Evolutionary conservation across 495 filamentous ascomycete species (phyloP).

Genomic region (Entonaema liquescens): DNA sequence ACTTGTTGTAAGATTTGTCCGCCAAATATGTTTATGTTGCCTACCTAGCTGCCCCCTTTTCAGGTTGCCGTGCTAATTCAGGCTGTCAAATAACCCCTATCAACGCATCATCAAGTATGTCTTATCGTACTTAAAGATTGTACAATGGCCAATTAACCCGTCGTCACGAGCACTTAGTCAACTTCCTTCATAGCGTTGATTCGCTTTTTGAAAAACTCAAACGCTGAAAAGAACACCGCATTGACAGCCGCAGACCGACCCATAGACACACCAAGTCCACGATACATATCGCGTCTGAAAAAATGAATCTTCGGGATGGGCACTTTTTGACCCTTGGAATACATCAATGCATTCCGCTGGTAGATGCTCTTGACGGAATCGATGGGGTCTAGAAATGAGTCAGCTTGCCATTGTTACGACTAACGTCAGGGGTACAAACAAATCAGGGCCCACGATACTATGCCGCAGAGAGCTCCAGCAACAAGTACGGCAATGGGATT

Average conservation of each 20-base stretch:
- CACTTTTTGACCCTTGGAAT: conserved; percentile 65
- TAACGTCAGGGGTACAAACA: conserved; percentile 49
- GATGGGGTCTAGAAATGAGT: conserved; percentile 67
- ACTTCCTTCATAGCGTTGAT: conserved; percentile 66
- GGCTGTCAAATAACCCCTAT: conserved; percentile 17
- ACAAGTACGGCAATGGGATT: conserved; percentile 76
- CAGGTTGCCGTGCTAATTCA: conserved; percentile 27
- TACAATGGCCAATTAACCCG: conserved; percentile 20
- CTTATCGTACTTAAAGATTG: conserved; percentile 21
- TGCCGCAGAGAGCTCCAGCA: conserved; percentile 79
- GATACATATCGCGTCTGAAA: conserved; percentile 76
- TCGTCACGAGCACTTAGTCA: conserved; percentile 15
- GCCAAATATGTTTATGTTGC: conserved; percentile 29
- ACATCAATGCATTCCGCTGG: conserved; percentile 79
- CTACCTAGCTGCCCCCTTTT: conserved; percentile 27
- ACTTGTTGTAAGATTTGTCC: conserved; percentile 25
- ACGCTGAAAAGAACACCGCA: conserved; percentile 80
- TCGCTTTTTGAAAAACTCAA: conserved; percentile 78
- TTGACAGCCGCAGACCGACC: conserved; percentile 76
- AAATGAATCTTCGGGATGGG: conserved; percentile 73
- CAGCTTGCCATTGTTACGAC: conserved; percentile 9
- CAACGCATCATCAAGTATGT: conserved; percentile 33
- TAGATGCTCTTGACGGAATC: conserved; percentile 86
- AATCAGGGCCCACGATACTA: conserved; percentile 84
- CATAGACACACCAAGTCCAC: conserved; percentile 82